A percentile compares a stretch with the other conserved stretches of the same genome.
Evolutionary conservation across 208 protist genomes (phyloP).

Genomic region (Crithidia bombi): DNA sequence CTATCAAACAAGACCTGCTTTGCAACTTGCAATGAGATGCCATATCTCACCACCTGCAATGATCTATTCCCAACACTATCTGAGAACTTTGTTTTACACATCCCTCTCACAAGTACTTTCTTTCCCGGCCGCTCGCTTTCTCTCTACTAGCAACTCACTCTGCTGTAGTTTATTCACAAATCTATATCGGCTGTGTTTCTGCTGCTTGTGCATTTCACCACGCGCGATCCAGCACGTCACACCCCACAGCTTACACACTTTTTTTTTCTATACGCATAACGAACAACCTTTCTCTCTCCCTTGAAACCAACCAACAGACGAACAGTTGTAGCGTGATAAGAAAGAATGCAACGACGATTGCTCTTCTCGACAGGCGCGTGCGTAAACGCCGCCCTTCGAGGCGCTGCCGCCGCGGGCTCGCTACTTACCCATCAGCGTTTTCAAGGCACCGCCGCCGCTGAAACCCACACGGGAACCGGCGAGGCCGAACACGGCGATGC

Average conservation of each 20-base stretch:
- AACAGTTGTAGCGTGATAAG: no score
- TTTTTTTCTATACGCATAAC: not conserved
- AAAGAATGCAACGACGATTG: slow-evolving; percentile 22
- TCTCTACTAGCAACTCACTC: not conserved
- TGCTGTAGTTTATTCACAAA: not conserved
- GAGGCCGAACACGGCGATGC: not conserved
- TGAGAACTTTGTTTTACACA: no score
- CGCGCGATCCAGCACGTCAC: no score
- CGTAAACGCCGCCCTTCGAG: not conserved
- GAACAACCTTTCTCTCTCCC: no score
- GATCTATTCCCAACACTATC: no score
- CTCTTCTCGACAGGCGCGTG: not conserved
- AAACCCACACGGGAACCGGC: not conserved
- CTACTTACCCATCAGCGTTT: slow-evolving; percentile 7
- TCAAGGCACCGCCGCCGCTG: slow-evolving; percentile 13
- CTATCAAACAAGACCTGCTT: no score
- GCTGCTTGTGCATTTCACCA: not conserved
- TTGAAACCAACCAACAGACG: no score
- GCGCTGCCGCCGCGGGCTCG: not conserved
- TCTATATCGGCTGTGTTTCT: no score
- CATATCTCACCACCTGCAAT: no score
- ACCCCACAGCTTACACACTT: not conserved
- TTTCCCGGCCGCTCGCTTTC: not conserved
- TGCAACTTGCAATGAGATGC: no score
- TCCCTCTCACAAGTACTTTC: no score